Base-by-base conservation (phyloP, 164 flowering plant species). In the Macadamia integrifolia region DNA sequence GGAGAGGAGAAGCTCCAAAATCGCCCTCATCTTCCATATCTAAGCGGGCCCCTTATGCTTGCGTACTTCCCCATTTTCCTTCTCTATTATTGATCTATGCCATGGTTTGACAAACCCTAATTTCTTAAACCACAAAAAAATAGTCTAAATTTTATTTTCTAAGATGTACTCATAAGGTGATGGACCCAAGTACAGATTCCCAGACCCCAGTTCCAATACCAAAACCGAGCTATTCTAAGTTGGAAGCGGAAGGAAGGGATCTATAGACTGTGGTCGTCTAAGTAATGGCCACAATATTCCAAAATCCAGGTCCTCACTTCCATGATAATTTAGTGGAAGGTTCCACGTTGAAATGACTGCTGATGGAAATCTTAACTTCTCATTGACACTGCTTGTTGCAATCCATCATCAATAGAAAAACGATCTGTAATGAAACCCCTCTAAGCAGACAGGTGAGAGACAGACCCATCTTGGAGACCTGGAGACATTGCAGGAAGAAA, bases 401-500 rank as follows among this genome's bases (percentile, higher is more conserved):
- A 72, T 40, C 46, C 40, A 35, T 35, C 40, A 35, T 35, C 40
- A 2, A 59, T 62, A 35, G 62, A 78, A 75, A 60, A 69, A 52
- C 59, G 67, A 69, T 63, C 56, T 69, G 72, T 44, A 55, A 66
- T 60, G 10, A 69, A 70, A 58, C 31, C 59, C 60, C 44, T 70
- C 52, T 65, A 18, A 60, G 69, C 60, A 71, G 76, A 74, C 77
- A 74, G 56, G 69, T 58, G 53, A 68, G 66, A 56, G 75, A 66
- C 77, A 76, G 30, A 62, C 40, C 53, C 40, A 23, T 23, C 23
- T 23, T 23, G 23, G 23, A 23, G 23, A 23, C 5, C 40, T 35
- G 40, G 23, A 23, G 23, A 23, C 23, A 35, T 35, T 35, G 40
- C 40, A 35, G 5, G 40, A 35, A 35, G 40, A 35, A 35, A 35